Base-by-base conservation (phyloP, 306 rosid species). In the Trifolium subterraneum region DNA sequence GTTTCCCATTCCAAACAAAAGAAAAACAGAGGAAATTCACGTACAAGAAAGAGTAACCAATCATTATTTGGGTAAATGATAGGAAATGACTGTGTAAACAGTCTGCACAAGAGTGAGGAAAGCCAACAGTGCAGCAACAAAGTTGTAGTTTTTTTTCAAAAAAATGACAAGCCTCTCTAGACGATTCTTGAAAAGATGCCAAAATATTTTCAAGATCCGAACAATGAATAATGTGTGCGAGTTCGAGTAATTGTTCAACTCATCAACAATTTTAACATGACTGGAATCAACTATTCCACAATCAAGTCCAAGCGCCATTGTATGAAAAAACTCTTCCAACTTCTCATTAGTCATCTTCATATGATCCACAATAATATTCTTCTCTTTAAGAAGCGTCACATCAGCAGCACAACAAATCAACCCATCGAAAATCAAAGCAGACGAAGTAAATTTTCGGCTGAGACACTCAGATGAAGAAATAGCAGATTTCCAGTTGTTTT, bases 301-400 rank as follows among this genome's bases (percentile, higher is more conserved):
- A n/a, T 65, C 71, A 41, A 65, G 38, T 12, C 71, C 71, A n/a
- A 5, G 12, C 5, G 71, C 2, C 2, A 65, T 65, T 3, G 54
- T 6, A 3, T 11, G 38, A 27, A 65, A 12, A 65, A 12, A 65
- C 0, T 2, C 33, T 23, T 3, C 5, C 20, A 65, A 1, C 3
- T 65, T 38, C 0, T 23, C 11, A 2, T 65, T 13, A 4, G 16
- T 65, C 54, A 20, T 65, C 6, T 41, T 20, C 54, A 20, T 3
- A 65, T 65, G 54, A 42, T 65, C 55, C 0, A 65, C 71, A 12
- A 65, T 65, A 0, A 65, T 22, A 2, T 20, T 41, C 20, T 41
- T 65, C 16, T 65, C 71, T 18, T 41, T 65, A 22, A 65, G 71
- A 44, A 65, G 36, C 2, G 41, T 25, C n/a, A 65, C 54, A 41